Evolutionary conservation across 2,329 filamentous ascomycete genomes (phyloP), one percentile per base, ranked within the genome.

Genomic region (Calonectria pseudoturangicola): DNA sequence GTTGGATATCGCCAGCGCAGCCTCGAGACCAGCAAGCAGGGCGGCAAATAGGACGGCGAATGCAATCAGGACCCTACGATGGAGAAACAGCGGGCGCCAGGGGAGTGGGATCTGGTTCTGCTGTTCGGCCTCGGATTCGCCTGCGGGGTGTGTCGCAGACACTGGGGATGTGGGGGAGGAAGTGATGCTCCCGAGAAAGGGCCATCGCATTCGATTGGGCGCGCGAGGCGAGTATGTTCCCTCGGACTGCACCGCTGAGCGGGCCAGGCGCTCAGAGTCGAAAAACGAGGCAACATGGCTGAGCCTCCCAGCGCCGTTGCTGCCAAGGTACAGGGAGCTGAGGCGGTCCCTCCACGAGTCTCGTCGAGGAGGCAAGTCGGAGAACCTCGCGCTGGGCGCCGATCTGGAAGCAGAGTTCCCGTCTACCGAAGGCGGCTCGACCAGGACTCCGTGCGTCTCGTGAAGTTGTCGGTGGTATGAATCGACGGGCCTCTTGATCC

Each of bases 1-100:
- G 27, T 77, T 74, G 0, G 84, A 85, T 25, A 83, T 65, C 36
- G 80, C 78, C 12, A 82, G 76, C 25, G 82, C 76, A 1, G 76
- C 79, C 70, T 85, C 82, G 0, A 84, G 69, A 3, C 77, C 77
- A 8, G 79, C 78, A 15, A 83, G 71, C 1, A 84, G 73, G 6
- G 70, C 77, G 2, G 75, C 75, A 45, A 85, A 81, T 1, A 81
- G 45, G 6, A 81, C 30, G 7, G 78, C 78, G 50, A 85, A 85
- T 0, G 78, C 68, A 7, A 74, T 62, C 7, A 85, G 67, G 15
- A 83, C 74, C 43, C 80, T 78, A 25, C 83, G 78, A 36, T 80
- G 80, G 3, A 86, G 82, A 68, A 83, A 85, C 16, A 81, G 75
- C 1, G 84, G 84, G 13, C 84, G 80, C 80, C 83, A 86, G 12